These are phyloP conservation scores for Hymenotorrendiella dingleyae DNA, from an alignment of 2,329 filamentous ascomycete species.

Conservation along the genomic window DNA sequence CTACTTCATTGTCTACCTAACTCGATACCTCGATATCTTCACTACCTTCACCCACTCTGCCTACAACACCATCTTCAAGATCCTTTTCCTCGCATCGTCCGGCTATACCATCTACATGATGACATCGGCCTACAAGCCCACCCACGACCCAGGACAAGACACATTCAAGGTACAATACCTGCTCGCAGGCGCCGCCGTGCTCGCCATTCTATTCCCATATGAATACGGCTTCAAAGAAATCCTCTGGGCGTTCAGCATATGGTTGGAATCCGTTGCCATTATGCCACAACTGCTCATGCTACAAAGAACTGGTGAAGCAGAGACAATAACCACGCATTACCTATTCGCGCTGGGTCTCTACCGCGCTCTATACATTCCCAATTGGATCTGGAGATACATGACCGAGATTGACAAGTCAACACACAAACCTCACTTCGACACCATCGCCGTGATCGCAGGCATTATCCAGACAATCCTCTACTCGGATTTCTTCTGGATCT, in stretches of 20 bases:
- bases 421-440: slow-evolving; percentile 58
- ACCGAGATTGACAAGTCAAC: slow-evolving; percentile 47
- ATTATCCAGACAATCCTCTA: slow-evolving; percentile 92
- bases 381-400: slow-evolving; percentile 93
- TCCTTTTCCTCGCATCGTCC: slow-evolving; percentile 85
- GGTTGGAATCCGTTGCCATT: slow-evolving; percentile 95
- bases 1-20: slow-evolving; percentile 90
- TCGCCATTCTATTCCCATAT: slow-evolving; percentile 81
- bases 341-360: slow-evolving; percentile 90
- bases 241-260: slow-evolving; percentile 96
- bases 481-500: slow-evolving; percentile 99
- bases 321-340: slow-evolving; percentile 99
- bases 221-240: slow-evolving; percentile 80
- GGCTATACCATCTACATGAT: slow-evolving; percentile 97
- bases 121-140: slow-evolving; percentile 95
- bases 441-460: slow-evolving; percentile 82
- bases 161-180: slow-evolving; percentile 97
- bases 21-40: slow-evolving; percentile 90
- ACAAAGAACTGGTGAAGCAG: slow-evolving; percentile 92
- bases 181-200: slow-evolving; percentile 69
- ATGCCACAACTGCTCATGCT: slow-evolving; percentile 97
- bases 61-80: slow-evolving; percentile 94
- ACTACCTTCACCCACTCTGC: slow-evolving; percentile 63
- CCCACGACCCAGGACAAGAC: slow-evolving; percentile 92
- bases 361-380: slow-evolving; percentile 92